These are phyloP conservation scores for Aspergillus cristatus DNA, from an alignment of 495 filamentous ascomycete genomes.

Conservation along the genomic window DNA sequence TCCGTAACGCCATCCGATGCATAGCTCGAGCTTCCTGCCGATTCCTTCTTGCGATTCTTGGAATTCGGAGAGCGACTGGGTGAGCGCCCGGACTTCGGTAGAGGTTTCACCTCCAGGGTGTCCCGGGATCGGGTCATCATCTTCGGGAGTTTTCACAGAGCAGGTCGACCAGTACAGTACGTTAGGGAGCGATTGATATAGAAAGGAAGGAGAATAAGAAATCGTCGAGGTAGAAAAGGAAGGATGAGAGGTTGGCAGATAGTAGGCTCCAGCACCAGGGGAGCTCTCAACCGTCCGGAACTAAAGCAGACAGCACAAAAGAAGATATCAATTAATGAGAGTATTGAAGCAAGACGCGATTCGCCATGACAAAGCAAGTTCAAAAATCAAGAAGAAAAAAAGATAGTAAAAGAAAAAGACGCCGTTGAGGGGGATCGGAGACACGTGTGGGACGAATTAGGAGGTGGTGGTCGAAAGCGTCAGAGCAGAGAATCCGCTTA, in stretches of 20 bases:
- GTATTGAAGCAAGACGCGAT: conserved; percentile 20
- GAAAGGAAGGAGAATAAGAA: too few species aligned
- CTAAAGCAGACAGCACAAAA: conserved; percentile 18
- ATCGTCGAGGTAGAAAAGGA: too few species aligned
- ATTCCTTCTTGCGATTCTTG: conserved; percentile 27
- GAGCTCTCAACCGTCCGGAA: conserved; percentile 15
- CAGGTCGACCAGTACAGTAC: too few species aligned
- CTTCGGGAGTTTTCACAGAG: background rate
- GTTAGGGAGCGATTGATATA: too few species aligned
- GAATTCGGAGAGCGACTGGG: conserved; percentile 35
- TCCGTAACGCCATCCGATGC: conserved; percentile 44
- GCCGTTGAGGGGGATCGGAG: conserved; percentile 12
- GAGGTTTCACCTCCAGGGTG: conserved; percentile 29
- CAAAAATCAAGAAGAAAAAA: conserved; percentile 14
- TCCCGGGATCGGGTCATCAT: conserved; percentile 34
- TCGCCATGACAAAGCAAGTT: conserved; percentile 38
- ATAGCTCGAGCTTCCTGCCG: conserved; percentile 26
- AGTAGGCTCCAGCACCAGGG: conserved; percentile 3
- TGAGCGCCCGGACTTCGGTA: conserved; percentile 27
- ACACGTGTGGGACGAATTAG: conserved; percentile 15
- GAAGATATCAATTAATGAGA: conserved; percentile 31
- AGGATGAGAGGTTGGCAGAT: background rate
- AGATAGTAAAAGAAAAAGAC: conserved; percentile 12
- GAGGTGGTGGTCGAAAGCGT: conserved; percentile 28
- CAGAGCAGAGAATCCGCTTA: conserved; percentile 14